A percentile compares a stretch with the other conserved stretches of the same genome.
These are phyloP conservation scores for Paraurostyla sp. DNA, from an alignment of 73 alveolate genomes.

Conservation along the genomic window DNA sequence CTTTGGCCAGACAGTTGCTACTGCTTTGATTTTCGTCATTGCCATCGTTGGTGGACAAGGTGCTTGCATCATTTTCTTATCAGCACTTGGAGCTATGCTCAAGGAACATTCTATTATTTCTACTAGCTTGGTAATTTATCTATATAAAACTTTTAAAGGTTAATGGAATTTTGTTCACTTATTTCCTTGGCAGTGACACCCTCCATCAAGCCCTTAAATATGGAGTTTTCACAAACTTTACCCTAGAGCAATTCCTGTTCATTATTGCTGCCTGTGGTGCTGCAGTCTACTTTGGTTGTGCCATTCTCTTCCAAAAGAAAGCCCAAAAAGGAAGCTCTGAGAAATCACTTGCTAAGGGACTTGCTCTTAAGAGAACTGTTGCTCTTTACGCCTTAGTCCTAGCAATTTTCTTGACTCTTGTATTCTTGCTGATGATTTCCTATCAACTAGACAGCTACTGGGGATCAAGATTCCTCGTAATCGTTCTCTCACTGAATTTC, in stretches of 20 bases:
- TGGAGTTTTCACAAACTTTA: constrained; percentile 4
- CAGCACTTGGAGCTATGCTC: constrained; percentile 18
- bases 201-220: constrained; percentile 8
- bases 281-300: neutral
- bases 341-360: constrained; percentile 10
- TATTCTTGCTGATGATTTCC: neutral
- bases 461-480: constrained; percentile 30
- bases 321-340: neutral
- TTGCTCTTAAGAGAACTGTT: constrained; percentile 21
- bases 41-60: constrained; percentile 53
- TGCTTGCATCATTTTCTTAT: constrained; percentile 26
- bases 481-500: neutral
- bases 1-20: neutral
- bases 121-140: constrained; percentile 1
- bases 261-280: constrained; percentile 18
- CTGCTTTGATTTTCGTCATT: neutral
- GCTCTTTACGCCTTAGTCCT: neutral
- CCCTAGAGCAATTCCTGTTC: neutral
- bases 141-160: neutral
- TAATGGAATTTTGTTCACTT: constrained; percentile 35
- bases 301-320: neutral
- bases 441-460: constrained; percentile 1
- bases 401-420: neutral
- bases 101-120: constrained; percentile 10
- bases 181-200: constrained; percentile 28